A percentile compares a stretch with the other conserved stretches of the same genome.
These are phyloP conservation scores for Lanmaoa pseudosensibilis DNA, from an alignment of 768 basidiomycete species.

Conservation along the genomic window DNA sequence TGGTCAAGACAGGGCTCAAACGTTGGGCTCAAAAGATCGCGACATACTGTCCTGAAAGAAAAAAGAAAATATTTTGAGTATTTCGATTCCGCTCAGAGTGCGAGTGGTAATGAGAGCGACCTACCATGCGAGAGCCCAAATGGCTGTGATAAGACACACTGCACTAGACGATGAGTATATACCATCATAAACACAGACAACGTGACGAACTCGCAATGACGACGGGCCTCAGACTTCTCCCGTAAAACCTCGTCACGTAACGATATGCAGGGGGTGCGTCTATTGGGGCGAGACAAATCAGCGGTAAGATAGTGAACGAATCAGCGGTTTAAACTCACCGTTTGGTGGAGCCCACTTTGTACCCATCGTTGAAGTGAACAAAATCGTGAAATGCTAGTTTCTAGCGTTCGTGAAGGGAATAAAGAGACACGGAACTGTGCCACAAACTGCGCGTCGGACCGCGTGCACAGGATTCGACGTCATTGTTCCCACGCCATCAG, in stretches of 20 bases:
- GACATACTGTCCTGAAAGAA: constrained; percentile 25
- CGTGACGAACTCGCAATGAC: constrained; percentile 45
- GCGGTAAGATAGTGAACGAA: background rate
- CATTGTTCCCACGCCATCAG: constrained; percentile 26
- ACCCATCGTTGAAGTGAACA: constrained; percentile 13
- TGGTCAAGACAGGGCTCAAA: background rate
- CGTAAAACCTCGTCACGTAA: constrained; percentile 57
- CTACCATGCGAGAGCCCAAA: constrained; percentile 68
- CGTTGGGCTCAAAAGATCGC: background rate
- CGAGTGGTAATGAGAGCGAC: constrained; percentile 25
- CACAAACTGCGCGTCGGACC: background rate
- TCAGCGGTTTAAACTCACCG: constrained; percentile 6
- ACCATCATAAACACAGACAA: background rate
- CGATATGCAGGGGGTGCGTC: constrained; percentile 58
- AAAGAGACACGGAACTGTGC: background rate
- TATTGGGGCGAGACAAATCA: background rate
- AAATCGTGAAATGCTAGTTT: background rate
- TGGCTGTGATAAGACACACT: constrained; percentile 46
- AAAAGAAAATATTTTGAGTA: background rate
- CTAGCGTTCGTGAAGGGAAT: background rate
- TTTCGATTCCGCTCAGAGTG: too few species aligned
- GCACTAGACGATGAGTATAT: background rate
- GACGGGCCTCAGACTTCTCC: constrained; percentile 60
- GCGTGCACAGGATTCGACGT: constrained; percentile 15
- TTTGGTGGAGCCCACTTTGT: constrained; percentile 10